A percentile compares a stretch with the other conserved stretches of the same genome.
Conservation (phyloP, 345 rosid genomes). For the Syzygium aqueum region DNA sequence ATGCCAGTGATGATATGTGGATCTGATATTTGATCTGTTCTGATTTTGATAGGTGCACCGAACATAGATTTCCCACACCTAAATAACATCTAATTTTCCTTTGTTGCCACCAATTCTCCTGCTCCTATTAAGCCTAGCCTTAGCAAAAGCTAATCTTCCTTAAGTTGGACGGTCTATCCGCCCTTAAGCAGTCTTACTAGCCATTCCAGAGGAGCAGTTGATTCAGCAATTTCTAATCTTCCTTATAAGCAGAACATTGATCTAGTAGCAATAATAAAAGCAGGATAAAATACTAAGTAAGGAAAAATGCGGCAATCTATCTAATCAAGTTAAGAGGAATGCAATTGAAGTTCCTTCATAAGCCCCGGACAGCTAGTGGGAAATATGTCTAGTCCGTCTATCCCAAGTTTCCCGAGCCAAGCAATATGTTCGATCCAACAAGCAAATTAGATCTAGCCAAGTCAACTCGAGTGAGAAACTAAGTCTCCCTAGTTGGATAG, state of each 20-base stretch:
- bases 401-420: no score
- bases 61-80: not conserved
- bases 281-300: not conserved
- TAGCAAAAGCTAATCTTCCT: no score
- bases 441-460: no score
- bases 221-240: not conserved
- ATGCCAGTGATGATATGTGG: not conserved
- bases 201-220: not conserved
- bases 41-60: not conserved
- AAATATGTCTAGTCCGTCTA: no score
- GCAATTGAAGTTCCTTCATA: not conserved
- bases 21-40: not conserved
- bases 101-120: not conserved
- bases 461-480: no score
- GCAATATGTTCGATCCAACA: no score
- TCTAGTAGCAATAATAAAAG: not conserved
- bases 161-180: no score
- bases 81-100: not conserved
- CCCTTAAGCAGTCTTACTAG: not conserved
- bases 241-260: not conserved
- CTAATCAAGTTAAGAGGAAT: not conserved
- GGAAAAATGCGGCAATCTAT: not conserved
- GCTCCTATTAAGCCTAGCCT: not conserved
- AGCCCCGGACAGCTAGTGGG: not conserved
- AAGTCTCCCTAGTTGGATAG: no score